Percentiles rank a stretch among this genome's conserved stretches.
phyloP scores from a whole-genome alignment of 2,329 filamentous ascomycete genomes.

The Talaromyces pinophilus region DNA sequence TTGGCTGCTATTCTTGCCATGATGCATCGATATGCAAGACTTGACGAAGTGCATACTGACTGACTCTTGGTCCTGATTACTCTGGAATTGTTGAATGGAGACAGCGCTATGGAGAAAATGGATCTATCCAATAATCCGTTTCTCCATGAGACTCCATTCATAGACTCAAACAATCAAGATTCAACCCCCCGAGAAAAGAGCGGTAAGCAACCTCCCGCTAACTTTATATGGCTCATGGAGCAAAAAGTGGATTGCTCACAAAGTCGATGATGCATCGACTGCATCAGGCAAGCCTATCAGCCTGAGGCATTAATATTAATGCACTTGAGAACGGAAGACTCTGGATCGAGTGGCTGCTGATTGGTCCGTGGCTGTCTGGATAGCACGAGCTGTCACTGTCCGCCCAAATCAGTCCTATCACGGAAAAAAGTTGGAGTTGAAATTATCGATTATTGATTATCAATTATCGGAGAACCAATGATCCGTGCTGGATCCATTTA shows the following conservation, averaged over 20 bases:
- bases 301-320: slow-evolving; percentile 12
- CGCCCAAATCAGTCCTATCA: not conserved
- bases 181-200: not conserved
- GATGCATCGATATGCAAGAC: slow-evolving; percentile 9
- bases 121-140: slow-evolving; percentile 1
- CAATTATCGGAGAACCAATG: slow-evolving; percentile 2
- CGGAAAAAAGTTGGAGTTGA: no score
- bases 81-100: not conserved
- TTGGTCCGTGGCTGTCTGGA: not conserved
- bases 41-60: not conserved
- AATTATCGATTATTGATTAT: not conserved
- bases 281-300: slow-evolving; percentile 4
- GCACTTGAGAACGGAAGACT: not conserved
- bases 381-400: slow-evolving; percentile 5
- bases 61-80: not conserved
- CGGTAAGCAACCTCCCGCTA: not conserved
- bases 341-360: not conserved
- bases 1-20: not conserved
- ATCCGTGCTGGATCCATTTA: slow-evolving; percentile 1
- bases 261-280: slow-evolving; percentile 14
- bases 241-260: slow-evolving; percentile 4
- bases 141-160: not conserved
- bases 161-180: slow-evolving; percentile 1
- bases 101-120: not conserved
- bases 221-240: not conserved